phyloP scores from a whole-genome alignment of 1,139 yeast genomes.

The Suhomyces taliae region DNA sequence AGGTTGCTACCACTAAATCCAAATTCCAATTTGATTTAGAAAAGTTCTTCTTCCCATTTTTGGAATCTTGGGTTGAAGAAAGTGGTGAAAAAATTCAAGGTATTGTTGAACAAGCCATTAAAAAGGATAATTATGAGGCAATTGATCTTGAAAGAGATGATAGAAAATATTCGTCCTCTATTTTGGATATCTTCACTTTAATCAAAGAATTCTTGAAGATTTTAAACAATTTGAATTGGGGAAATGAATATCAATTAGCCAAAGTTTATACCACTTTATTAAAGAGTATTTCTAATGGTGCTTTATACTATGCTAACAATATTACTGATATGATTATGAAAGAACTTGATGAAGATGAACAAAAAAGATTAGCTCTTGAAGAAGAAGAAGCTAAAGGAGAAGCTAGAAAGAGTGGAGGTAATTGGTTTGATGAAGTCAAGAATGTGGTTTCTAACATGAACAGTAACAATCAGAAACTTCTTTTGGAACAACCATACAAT shows the following conservation, averaged over 20 bases:
- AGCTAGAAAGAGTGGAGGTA: constrained; percentile 25
- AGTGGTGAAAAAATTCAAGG: constrained; percentile 49
- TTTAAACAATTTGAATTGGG: constrained; percentile 62
- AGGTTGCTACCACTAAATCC: constrained; percentile 39
- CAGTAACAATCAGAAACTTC: constrained; percentile 34
- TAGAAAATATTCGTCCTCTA: constrained; percentile 51
- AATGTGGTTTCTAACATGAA: constrained; percentile 50
- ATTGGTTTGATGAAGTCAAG: constrained; percentile 48
- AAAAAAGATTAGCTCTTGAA: constrained; percentile 21
- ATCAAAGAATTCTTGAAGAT: constrained; percentile 58
- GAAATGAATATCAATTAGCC: constrained; percentile 59
- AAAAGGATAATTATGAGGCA: constrained; percentile 57
- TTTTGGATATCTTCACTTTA: constrained; percentile 65
- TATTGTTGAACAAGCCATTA: constrained; percentile 57
- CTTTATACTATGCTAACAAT: constrained; percentile 51
- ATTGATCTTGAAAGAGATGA: constrained; percentile 44
- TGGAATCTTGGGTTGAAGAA: constrained; percentile 56
- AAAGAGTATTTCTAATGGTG: constrained; percentile 62
- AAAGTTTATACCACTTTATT: constrained; percentile 57
- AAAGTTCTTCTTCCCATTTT: constrained; percentile 55
- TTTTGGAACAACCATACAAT: constrained; percentile 53
- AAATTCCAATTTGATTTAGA: constrained; percentile 60
- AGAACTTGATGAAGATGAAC: constrained; percentile 49
- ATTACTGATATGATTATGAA: constrained; percentile 47
- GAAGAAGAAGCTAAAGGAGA: constrained; percentile 29